phyloP scores from a whole-genome alignment of 1,139 yeast genomes.

The Zygosaccharomyces sapae region DNA sequence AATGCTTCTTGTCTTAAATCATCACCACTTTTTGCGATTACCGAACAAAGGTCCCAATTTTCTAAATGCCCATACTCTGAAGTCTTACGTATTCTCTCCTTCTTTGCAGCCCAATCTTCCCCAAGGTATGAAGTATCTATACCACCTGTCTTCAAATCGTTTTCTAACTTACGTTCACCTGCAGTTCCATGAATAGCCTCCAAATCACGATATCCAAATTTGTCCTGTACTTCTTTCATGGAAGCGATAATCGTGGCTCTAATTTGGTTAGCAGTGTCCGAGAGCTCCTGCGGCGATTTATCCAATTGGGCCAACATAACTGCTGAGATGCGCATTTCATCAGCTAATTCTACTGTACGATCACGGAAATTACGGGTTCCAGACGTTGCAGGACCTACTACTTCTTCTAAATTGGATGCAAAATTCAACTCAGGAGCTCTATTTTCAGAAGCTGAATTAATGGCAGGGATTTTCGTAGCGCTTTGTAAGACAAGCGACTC shows the following conservation, averaged over 20 bases:
- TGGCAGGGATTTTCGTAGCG: constrained; percentile 40
- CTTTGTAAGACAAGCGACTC: constrained; percentile 39
- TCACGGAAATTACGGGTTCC: constrained; percentile 19
- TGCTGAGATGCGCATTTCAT: constrained; percentile 94
- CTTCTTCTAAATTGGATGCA: constrained; percentile 34
- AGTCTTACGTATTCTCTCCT: constrained; percentile 67
- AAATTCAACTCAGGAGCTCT: constrained; percentile 40
- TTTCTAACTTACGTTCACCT: constrained; percentile 86
- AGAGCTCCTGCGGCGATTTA: constrained; percentile 58
- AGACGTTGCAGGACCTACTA: constrained; percentile 20
- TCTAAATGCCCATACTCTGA: constrained; percentile 81
- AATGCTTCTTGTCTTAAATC: constrained; percentile 96
- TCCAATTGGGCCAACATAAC: constrained; percentile 90
- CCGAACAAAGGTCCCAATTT: constrained; percentile 93
- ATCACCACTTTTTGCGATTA: constrained; percentile 92
- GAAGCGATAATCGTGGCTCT: constrained; percentile 75
- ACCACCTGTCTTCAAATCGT: constrained; percentile 80
- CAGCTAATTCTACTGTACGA: constrained; percentile 54
- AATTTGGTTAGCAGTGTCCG: constrained; percentile 64
- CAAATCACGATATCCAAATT: constrained; percentile 49
- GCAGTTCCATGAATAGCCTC: constrained; percentile 66
- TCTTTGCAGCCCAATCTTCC: constrained; percentile 87
- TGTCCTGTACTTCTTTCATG: constrained; percentile 83
- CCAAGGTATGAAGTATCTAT: constrained; percentile 60
- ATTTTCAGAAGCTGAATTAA: constrained; percentile 32